Conservation (phyloP, 805 yeast genomes). For the Deakozyma indianensis region DNA sequence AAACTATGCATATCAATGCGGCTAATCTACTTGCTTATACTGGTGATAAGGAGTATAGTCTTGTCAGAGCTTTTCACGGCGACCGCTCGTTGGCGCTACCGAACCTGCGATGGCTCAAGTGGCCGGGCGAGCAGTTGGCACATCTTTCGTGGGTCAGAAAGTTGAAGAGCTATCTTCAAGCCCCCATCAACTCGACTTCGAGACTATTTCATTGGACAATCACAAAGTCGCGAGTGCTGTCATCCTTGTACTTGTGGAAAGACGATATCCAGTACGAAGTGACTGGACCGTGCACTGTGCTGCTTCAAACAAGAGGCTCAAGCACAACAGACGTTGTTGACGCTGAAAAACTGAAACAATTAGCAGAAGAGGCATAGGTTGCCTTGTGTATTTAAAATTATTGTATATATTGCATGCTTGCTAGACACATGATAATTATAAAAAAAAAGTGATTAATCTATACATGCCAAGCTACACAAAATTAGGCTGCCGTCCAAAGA, state of each 20-base stretch:
- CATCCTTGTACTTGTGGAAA: background rate
- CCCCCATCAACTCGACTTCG: background rate
- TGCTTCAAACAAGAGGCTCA: background rate
- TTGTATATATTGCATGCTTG: too few relatives aligned
- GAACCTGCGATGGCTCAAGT: background rate
- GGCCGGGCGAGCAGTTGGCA: background rate
- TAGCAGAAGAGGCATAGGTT: background rate
- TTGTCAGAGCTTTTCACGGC: background rate
- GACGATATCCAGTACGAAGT: background rate
- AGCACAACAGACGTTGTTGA: background rate
- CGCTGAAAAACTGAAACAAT: background rate
- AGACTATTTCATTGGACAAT: background rate
- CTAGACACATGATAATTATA: too few relatives aligned
- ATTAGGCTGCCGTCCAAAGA: constrained; percentile 37
- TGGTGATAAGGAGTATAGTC: background rate
- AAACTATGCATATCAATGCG: background rate
- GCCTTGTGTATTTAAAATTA: too few relatives aligned
- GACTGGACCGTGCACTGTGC: background rate
- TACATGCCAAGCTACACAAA: too few relatives aligned
- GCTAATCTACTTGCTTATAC: background rate
- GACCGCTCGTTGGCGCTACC: background rate
- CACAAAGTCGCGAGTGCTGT: background rate
- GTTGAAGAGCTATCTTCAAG: background rate
- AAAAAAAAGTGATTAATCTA: too few relatives aligned
- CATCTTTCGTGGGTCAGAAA: background rate